Evolutionary conservation across 371 early-diverging fungal species (phyloP), one percentile per base, ranked within the genome.

Genomic region (Umbelopsis sp.): DNA sequence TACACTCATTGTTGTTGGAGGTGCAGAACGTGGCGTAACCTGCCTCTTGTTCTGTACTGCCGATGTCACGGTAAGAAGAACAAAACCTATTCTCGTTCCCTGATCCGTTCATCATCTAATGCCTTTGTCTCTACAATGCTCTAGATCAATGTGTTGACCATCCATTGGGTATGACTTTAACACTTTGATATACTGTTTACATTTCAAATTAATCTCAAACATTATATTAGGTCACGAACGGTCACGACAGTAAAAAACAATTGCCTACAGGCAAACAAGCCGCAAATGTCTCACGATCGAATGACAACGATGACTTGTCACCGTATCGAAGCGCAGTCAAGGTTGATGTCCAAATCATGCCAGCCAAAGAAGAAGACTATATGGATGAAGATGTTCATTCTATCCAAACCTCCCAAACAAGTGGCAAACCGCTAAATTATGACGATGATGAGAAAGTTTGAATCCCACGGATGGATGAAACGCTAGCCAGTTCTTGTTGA

Each of bases 1-100:
- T 10, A 69, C 77, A 10, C 71, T 87, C 9, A 82, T 87, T 0
- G 70, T 79, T 45, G 78, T 78, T 20, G 68, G 75, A 10, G 86
- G 88, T 7, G 76, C 80, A 41, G 78, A 86, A 66, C 74, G 88
- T 41, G 88, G 85, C 16, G 44, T 86, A 18, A 74, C 84, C 37
- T 87, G 88, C 62, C 65, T 87, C 9, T 84, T 82, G 5, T 75
- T 76, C 62, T 87, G 88, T 69, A 86, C 84, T 4, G 52, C 83
- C 6, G 86, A 87, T 72, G 85, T 87, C 20, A 87, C 88, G 1
- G 77, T 80, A 79, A 73, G 71, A 62, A 18, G 24, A 50, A 2
- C 11, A 29, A 29, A 22, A 1, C 29, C 29, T 29, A 29, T 29
- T 29, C 3, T 29, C 29, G 1, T 37, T 46, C 37, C 8, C 20